Conservation (phyloP, 2,329 filamentous ascomycete genomes). For the Bipolaris bicolor region DNA sequence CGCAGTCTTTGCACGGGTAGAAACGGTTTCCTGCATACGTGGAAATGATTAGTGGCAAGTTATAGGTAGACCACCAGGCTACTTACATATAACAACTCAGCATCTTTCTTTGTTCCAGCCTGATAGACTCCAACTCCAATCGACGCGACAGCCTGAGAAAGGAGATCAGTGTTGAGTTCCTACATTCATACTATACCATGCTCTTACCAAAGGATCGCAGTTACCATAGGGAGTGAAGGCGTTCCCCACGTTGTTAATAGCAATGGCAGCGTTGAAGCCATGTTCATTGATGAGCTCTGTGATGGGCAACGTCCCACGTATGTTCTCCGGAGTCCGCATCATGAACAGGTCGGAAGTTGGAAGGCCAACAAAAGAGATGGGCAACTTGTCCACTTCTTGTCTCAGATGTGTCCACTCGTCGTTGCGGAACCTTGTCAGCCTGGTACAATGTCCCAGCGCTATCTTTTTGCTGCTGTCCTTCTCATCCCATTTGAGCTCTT, state of each 20-base stretch:
- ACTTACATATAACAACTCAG: constrained; percentile 63
- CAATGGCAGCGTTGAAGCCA: constrained; percentile 65
- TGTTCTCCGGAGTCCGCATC: constrained; percentile 60
- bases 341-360: constrained; percentile 76
- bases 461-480: constrained; percentile 37
- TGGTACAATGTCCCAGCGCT: constrained; percentile 70
- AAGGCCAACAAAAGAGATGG: constrained; percentile 70
- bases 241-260: constrained; percentile 76
- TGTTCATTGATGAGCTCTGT: constrained; percentile 65
- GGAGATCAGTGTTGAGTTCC: background rate
- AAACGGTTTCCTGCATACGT: constrained; percentile 55
- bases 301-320: constrained; percentile 68
- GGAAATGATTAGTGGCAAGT: constrained; percentile 22
- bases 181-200: constrained; percentile 25
- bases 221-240: constrained; percentile 74
- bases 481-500: constrained; percentile 57
- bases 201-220: constrained; percentile 63
- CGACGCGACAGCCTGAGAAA: constrained; percentile 6
- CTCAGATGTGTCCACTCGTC: constrained; percentile 60
- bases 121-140: constrained; percentile 72
- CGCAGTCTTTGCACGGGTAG: constrained; percentile 49
- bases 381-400: constrained; percentile 58
- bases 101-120: constrained; percentile 65
- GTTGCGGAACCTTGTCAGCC: constrained; percentile 63
- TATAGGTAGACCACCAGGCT: constrained; percentile 1